Base-by-base conservation (phyloP, 306 rosid species). In the Dalbergia cultrata region DNA sequence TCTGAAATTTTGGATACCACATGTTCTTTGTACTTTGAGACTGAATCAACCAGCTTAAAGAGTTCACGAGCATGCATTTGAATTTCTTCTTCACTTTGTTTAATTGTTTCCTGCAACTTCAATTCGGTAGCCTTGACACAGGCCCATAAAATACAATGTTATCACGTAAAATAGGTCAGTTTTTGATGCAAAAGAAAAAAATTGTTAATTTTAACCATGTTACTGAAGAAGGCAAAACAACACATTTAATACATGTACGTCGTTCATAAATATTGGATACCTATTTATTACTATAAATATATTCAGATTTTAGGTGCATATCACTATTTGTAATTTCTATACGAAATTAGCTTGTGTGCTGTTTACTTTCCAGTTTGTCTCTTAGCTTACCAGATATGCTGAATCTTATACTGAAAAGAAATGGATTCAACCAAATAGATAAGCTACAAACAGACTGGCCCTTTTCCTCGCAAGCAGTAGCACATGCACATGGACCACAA, bases 51-150 rank as follows among this genome's bases (percentile, higher is more conserved):
- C 77, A 90, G 70, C 52, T 82, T 71, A 43, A 91, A 76, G 59
- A 93, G 89, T 74, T 91, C 88, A 12, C 72, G n/a, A 45, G 89
- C 90, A 59, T 76, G 75, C 67, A 37, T 64, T 68, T 90, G 91
- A 70, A 80, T 85, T 80, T 91, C 93, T 71, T 85, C 93, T 73
- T 95, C 97, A 65, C 80, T 80, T 73, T 88, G 88, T 80, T 78
- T 84, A 22, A 79, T 78, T 14, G 86, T 85, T 85, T 91, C 96
- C 85, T 88, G 85, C 86, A 90, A 89, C 83, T 86, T 89, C 86
- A 85, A 35, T 84, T 89, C 67, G 12, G 98, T 82, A 53, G 86
- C 78, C 98, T 92, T 35, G 79, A 78, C 79, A 78, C 19, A 21
- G 22, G 79, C 34, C 64, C 34, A 80, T 63, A 49, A 76, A 84